phyloP scores from a whole-genome alignment of 768 basidiomycete species.

The Lentinula boryana region DNA sequence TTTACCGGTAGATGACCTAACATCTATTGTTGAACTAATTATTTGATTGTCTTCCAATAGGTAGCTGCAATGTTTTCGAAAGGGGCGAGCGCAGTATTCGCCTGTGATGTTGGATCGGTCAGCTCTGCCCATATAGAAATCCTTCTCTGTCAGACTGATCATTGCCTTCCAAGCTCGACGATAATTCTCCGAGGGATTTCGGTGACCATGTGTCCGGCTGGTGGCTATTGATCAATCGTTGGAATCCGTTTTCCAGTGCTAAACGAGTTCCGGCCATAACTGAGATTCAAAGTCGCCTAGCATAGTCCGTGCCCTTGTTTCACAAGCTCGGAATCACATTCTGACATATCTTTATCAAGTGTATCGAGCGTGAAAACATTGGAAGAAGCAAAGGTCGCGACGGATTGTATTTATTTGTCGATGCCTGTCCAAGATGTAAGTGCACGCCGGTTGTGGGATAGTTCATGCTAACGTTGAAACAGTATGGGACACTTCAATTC shows the following conservation, averaged over 20 bases:
- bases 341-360: constrained; percentile 33
- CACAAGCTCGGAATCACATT: not conserved
- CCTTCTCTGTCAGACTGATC: not conserved
- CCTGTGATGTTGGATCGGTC: constrained; percentile 89
- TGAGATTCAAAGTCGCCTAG: constrained; percentile 89
- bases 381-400: constrained; percentile 89
- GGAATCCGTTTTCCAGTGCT: constrained; percentile 84
- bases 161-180: constrained; percentile 58
- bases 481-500: constrained; percentile 92
- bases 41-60: constrained; percentile 26
- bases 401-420: constrained; percentile 85
- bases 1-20: constrained; percentile 54
- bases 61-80: constrained; percentile 88
- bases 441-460: not conserved
- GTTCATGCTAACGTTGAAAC: constrained; percentile 1
- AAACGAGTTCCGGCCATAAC: constrained; percentile 81
- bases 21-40: not conserved
- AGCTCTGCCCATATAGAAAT: constrained; percentile 17
- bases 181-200: constrained; percentile 91
- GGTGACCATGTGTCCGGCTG: constrained; percentile 95
- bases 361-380: constrained; percentile 94
- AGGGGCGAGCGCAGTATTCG: constrained; percentile 88
- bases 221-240: constrained; percentile 91
- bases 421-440: constrained; percentile 92
- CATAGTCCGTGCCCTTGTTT: constrained; percentile 56